phyloP scores from a whole-genome alignment of 345 rosid species.

The Syzygium jambos region DNA sequence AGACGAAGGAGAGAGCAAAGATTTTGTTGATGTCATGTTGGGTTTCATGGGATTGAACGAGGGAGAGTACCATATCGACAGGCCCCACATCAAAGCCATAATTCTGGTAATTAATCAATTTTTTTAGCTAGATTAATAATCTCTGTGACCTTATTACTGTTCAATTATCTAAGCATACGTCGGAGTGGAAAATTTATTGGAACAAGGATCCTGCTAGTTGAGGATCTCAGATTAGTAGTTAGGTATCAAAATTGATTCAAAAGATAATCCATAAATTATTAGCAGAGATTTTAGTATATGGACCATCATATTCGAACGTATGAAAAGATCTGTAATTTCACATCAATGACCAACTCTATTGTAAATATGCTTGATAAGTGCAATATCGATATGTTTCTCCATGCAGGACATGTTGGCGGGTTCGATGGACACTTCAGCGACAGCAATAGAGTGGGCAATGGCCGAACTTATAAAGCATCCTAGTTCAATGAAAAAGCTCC shows the following conservation, averaged over 20 bases:
- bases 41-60: neutral
- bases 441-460: conserved; percentile 19
- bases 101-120: neutral
- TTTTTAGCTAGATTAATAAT: neutral
- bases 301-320: too few species aligned
- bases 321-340: too few species aligned
- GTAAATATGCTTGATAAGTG: neutral
- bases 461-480: conserved; percentile 29
- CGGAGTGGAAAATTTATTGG: neutral
- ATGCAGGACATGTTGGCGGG: conserved; percentile 19
- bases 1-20: neutral
- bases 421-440: conserved; percentile 18
- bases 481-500: conserved; percentile 17
- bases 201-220: neutral
- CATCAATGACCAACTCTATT: neutral
- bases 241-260: neutral
- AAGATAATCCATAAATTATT: too few species aligned
- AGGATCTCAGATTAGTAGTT: neutral
- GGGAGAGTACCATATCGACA: neutral
- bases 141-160: neutral
- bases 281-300: too few species aligned
- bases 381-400: neutral
- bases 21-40: neutral
- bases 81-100: neutral
- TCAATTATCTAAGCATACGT: neutral